Conservation (phyloP, 306 rosid genomes). For the Purshia tridentata region DNA sequence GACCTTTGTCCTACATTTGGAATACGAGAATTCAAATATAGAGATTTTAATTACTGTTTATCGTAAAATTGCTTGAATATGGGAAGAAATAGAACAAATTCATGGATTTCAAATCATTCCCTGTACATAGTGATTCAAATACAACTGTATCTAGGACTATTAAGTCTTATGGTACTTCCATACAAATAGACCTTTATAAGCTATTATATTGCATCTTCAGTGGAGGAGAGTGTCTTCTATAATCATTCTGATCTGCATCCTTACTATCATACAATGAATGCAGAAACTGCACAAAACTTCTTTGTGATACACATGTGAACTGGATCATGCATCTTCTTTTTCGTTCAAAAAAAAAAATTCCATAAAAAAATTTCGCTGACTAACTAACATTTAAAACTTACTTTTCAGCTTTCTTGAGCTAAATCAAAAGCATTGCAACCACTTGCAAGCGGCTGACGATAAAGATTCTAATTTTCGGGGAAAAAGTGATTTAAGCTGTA, state of each 20-base stretch:
- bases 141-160: not conserved
- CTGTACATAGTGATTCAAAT: not conserved
- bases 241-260: slow-evolving; percentile 5
- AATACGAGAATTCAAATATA: not conserved
- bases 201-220: not conserved
- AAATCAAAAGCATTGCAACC: not conserved
- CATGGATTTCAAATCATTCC: not conserved
- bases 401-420: not conserved
- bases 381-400: not conserved
- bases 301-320: too few relatives aligned
- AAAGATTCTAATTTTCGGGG: not conserved
- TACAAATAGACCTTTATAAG: not conserved
- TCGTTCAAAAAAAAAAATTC: not conserved
- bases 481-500: not conserved
- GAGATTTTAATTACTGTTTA: not conserved
- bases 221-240: not conserved
- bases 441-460: not conserved
- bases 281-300: too few relatives aligned
- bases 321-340: not conserved
- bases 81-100: not conserved
- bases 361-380: not conserved
- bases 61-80: not conserved
- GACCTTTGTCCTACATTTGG: not conserved
- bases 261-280: too few relatives aligned
- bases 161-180: not conserved